These are phyloP conservation scores for Xylaria castorea DNA, from an alignment of 495 filamentous ascomycete species.

Conservation along the genomic window DNA sequence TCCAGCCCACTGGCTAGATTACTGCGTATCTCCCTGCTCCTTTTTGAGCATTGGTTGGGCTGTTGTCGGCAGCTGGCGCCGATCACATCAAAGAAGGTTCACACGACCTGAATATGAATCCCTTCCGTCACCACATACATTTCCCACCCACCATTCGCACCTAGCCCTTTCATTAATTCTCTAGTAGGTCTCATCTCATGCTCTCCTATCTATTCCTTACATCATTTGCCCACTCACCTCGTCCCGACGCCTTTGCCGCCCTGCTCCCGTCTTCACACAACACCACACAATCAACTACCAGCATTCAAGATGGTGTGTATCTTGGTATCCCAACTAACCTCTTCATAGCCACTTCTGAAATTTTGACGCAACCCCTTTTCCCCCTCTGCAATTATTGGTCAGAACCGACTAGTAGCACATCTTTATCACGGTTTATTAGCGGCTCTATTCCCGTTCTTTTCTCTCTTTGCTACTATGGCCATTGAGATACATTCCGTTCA, in stretches of 20 bases:
- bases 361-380: neutral
- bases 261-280: neutral
- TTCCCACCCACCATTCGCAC: neutral
- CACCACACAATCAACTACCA: neutral
- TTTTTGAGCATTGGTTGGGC: neutral
- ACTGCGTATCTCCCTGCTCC: neutral
- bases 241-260: neutral
- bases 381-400: neutral
- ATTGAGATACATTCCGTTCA: neutral
- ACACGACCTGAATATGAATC: slow-evolving; percentile 22
- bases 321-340: neutral
- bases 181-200: neutral
- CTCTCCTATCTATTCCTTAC: neutral
- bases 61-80: neutral
- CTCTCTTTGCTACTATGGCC: slow-evolving; percentile 6
- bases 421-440: neutral
- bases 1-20: neutral
- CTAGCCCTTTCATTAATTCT: neutral
- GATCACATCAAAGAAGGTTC: neutral
- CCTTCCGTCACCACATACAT: slow-evolving; percentile 1
- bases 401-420: neutral
- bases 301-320: neutral
- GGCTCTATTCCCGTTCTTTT: neutral
- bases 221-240: neutral
- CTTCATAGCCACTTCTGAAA: neutral